Percentiles rank a stretch among this genome's conserved stretches.
These are phyloP conservation scores for Eucalyptus albens DNA, from an alignment of 345 rosid genomes.

Conservation along the genomic window DNA sequence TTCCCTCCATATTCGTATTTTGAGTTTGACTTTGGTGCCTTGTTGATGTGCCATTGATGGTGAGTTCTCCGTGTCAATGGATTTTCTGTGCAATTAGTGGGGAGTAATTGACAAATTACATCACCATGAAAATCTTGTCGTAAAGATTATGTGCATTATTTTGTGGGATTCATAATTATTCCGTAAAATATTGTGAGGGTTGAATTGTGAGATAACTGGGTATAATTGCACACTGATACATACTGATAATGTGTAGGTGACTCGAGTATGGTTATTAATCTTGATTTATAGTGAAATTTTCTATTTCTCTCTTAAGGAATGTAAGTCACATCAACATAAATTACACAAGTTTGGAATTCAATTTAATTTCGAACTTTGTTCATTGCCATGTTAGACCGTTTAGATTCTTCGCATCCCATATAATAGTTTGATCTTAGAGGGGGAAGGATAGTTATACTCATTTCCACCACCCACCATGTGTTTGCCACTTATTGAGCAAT, in stretches of 20 bases:
- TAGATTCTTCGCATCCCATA: background rate
- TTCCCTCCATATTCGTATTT: no score
- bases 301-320: background rate
- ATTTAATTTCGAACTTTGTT: background rate
- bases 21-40: no score
- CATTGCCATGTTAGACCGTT: no score
- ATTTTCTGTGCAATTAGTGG: no score
- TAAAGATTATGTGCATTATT: background rate
- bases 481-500: background rate
- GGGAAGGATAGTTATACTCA: background rate
- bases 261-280: background rate
- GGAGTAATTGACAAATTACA: background rate
- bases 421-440: background rate
- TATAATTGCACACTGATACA: background rate
- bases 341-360: rapidly evolving
- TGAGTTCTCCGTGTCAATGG: no score
- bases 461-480: background rate
- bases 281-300: background rate
- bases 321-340: background rate
- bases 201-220: background rate
- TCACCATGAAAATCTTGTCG: background rate
- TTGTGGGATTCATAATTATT: background rate
- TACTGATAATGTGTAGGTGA: background rate
- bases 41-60: no score
- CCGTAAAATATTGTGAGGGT: background rate